A percentile compares a stretch with the other conserved stretches of the same genome.
These are phyloP conservation scores for Penicillium desertorum DNA, from an alignment of 495 filamentous ascomycete species.

Conservation along the genomic window DNA sequence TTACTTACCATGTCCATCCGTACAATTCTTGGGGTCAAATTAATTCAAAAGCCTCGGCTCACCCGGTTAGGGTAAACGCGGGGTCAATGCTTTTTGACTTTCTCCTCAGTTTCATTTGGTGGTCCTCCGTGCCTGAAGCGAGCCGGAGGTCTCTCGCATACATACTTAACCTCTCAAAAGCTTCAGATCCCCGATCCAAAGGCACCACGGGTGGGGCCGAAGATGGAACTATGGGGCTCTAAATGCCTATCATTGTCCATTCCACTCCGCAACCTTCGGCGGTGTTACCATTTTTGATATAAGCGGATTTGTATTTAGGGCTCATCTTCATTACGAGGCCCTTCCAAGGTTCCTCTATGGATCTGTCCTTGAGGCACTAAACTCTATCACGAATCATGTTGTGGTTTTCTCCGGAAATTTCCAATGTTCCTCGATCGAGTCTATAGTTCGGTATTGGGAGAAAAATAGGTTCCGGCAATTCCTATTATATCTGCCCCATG, in stretches of 20 bases:
- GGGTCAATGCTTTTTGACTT: not conserved
- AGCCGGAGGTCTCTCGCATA: not conserved
- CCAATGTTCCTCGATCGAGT: not conserved
- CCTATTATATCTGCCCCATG: not conserved
- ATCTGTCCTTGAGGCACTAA: not conserved
- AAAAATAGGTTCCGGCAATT: not conserved
- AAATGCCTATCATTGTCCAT: conserved; percentile 26
- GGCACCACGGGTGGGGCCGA: conserved; percentile 28
- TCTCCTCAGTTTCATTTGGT: not conserved
- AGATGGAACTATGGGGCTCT: conserved; percentile 28
- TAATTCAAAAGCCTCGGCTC: not conserved
- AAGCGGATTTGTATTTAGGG: conserved; percentile 11
- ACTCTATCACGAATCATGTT: not conserved
- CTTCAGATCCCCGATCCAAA: not conserved
- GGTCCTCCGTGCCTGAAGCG: not conserved
- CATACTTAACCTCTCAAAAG: not conserved
- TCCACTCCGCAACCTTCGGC: conserved; percentile 20
- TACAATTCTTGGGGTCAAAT: no score
- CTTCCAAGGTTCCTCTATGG: not conserved
- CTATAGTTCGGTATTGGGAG: not conserved
- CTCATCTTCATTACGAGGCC: conserved; percentile 12
- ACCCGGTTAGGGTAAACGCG: not conserved
- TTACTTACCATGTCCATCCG: no score
- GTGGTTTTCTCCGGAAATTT: not conserved
- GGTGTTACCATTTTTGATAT: conserved; percentile 24